phyloP scores from a whole-genome alignment of 176 grass and related monocot genomes.

The Panicum miliaceum region DNA sequence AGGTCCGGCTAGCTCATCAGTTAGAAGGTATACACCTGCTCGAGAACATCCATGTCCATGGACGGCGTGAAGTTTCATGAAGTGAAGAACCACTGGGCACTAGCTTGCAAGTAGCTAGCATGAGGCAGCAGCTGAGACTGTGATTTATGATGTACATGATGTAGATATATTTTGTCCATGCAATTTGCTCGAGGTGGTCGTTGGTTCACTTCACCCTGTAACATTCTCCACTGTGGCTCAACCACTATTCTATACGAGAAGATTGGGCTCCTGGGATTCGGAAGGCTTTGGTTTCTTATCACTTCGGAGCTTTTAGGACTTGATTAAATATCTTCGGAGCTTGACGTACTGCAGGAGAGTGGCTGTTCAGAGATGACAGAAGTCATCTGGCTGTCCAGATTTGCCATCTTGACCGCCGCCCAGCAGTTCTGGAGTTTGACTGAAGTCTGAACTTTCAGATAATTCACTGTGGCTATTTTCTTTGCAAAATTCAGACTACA shows the following conservation, averaged over 20 bases:
- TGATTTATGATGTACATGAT: constrained; percentile 63
- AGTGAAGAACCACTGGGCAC: constrained; percentile 9
- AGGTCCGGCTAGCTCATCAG: background rate
- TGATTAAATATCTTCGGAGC: background rate
- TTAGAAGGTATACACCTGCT: background rate
- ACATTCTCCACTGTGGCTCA: constrained; percentile 41
- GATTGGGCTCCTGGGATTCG: constrained; percentile 9
- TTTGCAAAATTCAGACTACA: no score
- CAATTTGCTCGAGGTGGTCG: constrained; percentile 42
- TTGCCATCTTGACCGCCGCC: background rate
- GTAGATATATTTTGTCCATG: constrained; percentile 72
- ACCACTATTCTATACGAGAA: constrained; percentile 39
- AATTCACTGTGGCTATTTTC: no score
- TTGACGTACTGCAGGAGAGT: background rate
- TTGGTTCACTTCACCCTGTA: constrained; percentile 48
- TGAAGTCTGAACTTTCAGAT: no score
- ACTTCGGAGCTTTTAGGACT: background rate
- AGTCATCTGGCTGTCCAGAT: background rate
- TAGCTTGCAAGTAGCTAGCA: constrained; percentile 37
- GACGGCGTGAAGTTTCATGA: background rate
- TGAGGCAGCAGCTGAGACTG: constrained; percentile 35
- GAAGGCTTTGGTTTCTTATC: background rate
- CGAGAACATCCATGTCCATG: background rate
- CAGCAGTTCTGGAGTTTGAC: background rate
- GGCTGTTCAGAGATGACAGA: no score